Conservation (phyloP, 345 rosid species). For the Dovyalis caffra region DNA sequence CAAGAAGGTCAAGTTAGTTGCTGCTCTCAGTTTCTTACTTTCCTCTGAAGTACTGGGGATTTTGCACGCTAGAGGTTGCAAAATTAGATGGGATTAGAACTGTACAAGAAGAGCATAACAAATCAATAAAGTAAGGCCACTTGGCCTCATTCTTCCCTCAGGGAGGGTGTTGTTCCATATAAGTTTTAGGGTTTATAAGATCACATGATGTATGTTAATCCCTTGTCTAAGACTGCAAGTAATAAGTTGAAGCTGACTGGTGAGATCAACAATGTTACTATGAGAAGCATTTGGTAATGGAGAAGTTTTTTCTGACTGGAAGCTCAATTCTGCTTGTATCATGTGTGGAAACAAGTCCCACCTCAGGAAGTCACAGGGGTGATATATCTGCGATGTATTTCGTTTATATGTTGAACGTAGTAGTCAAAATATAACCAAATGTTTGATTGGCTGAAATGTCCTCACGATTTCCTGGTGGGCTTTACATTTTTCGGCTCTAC, state of each 20-base stretch:
- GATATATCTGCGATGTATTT: background rate
- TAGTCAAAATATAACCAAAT: background rate
- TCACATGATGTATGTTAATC: background rate
- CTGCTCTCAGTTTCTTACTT: conserved; percentile 60
- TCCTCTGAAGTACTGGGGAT: conserved; percentile 66
- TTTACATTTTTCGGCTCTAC: background rate
- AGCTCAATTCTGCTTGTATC: background rate
- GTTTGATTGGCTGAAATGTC: background rate
- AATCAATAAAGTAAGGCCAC: too few relatives aligned
- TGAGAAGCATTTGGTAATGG: background rate
- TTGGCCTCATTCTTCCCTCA: background rate
- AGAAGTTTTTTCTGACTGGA: background rate
- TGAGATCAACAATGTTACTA: background rate
- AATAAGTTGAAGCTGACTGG: background rate
- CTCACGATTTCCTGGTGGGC: background rate
- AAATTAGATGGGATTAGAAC: conserved; percentile 72
- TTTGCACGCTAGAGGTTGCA: conserved; percentile 70
- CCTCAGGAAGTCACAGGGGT: background rate
- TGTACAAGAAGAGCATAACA: too few relatives aligned
- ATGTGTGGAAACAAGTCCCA: background rate
- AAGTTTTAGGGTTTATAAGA: background rate
- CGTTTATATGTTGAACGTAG: background rate
- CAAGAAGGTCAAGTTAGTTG: conserved; percentile 79
- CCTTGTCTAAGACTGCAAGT: background rate
- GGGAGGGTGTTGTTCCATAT: too few relatives aligned